Percentiles rank a stretch among this genome's conserved stretches.
These are phyloP conservation scores for Nadsonia fulvescens DNA, from an alignment of 805 yeast genomes.

Conservation along the genomic window DNA sequence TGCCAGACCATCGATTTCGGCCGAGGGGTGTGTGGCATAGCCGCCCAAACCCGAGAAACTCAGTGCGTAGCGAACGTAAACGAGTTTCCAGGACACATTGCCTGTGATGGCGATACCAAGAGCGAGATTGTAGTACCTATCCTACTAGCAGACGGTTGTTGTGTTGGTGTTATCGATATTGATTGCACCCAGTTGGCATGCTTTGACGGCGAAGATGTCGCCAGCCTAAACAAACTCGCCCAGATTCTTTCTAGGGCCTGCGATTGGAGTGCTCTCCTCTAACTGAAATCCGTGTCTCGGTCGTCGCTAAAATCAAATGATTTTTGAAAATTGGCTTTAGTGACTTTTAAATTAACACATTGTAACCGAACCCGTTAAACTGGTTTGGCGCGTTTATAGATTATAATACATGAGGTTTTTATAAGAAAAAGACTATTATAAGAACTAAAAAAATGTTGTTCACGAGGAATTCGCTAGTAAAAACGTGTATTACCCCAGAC, in stretches of 20 bases:
- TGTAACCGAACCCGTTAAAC: too few relatives aligned
- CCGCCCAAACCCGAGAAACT: slow-evolving; percentile 40
- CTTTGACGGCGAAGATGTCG: slow-evolving; percentile 45
- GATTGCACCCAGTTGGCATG: slow-evolving; percentile 55
- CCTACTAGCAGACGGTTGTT: slow-evolving; percentile 22
- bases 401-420: too few relatives aligned
- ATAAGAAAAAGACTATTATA: slow-evolving; percentile 1
- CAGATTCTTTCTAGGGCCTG: slow-evolving; percentile 33
- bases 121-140: slow-evolving; percentile 91
- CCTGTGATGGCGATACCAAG: slow-evolving; percentile 89
- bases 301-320: too few relatives aligned
- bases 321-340: slow-evolving; percentile 6
- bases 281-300: background rate
- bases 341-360: background rate
- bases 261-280: too few relatives aligned
- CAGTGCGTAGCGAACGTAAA: slow-evolving; percentile 69
- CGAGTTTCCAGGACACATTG: slow-evolving; percentile 79
- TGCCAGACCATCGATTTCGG: slow-evolving; percentile 72
- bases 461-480: background rate
- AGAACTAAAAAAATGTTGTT: too few relatives aligned
- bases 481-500: slow-evolving; percentile 1
- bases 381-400: too few relatives aligned
- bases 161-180: slow-evolving; percentile 69
- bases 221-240: slow-evolving; percentile 44
- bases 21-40: slow-evolving; percentile 82